These are phyloP conservation scores for Penicillium paxilli DNA, from an alignment of 495 filamentous ascomycete species.

Conservation along the genomic window DNA sequence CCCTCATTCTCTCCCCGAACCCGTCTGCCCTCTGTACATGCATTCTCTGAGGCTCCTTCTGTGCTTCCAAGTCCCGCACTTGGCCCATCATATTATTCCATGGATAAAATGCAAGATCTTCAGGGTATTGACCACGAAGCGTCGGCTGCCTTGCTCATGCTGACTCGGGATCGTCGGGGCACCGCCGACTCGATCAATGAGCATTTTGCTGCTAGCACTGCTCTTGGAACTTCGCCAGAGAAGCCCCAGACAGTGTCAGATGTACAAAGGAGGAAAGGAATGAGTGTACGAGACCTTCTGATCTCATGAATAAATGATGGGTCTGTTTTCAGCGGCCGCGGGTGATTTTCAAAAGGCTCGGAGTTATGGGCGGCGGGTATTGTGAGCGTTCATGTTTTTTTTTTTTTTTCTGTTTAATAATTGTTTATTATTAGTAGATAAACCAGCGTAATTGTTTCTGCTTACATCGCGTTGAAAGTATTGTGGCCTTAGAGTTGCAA, in stretches of 20 bases:
- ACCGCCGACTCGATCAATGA: slow-evolving; percentile 36
- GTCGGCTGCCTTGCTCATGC: slow-evolving; percentile 75
- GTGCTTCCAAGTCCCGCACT: slow-evolving; percentile 45
- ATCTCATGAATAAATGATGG: slow-evolving; percentile 45
- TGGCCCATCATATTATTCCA: slow-evolving; percentile 29
- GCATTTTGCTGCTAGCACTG: slow-evolving; percentile 16
- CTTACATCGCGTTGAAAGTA: too few relatives aligned
- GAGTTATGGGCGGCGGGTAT: background rate
- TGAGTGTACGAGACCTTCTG: slow-evolving; percentile 80
- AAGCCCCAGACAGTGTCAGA: slow-evolving; percentile 9
- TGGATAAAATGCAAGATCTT: slow-evolving; percentile 25
- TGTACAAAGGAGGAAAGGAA: slow-evolving; percentile 45
- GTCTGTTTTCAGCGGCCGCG: background rate
- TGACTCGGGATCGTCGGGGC: slow-evolving; percentile 67
- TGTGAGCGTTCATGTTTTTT: background rate
- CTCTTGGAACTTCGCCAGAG: slow-evolving; percentile 6
- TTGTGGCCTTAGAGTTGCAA: too few relatives aligned
- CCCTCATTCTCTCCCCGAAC: slow-evolving; percentile 42
- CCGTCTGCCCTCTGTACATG: slow-evolving; percentile 29
- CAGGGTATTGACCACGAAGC: slow-evolving; percentile 71
- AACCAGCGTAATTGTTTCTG: too few relatives aligned
- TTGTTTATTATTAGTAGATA: too few relatives aligned
- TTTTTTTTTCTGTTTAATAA: background rate
- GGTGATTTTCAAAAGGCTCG: background rate
- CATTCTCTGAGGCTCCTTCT: slow-evolving; percentile 30